Evolutionary conservation across 2,329 filamentous ascomycete genomes (phyloP).

Genomic region (Colletotrichum nymphaeae): DNA sequence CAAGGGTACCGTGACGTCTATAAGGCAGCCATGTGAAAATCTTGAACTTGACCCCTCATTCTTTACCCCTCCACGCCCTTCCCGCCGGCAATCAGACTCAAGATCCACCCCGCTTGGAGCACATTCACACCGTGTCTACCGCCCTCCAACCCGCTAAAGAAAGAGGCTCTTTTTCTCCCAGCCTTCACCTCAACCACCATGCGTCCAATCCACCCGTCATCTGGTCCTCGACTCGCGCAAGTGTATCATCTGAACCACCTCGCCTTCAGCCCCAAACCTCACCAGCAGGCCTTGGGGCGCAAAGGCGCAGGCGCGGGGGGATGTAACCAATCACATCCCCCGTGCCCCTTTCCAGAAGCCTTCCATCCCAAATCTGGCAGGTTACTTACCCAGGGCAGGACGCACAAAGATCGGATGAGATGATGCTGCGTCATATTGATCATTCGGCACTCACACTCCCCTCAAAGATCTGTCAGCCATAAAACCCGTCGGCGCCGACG

Average conservation of each 20-base stretch:
- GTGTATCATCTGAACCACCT: conserved; percentile 24
- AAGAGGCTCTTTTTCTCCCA: neutral
- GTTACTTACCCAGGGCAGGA: too few species aligned
- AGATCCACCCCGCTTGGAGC: neutral
- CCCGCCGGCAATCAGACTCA: neutral
- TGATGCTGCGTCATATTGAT: conserved; percentile 20
- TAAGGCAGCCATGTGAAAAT: conserved; percentile 7
- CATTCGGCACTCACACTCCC: neutral
- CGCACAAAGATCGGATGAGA: neutral
- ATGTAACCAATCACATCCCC: neutral
- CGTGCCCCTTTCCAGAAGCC: conserved; percentile 4
- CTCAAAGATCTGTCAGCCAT: too few species aligned
- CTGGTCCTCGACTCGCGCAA: conserved; percentile 12
- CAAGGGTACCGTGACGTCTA: conserved; percentile 13
- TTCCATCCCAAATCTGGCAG: conserved; percentile 5
- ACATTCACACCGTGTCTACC: neutral
- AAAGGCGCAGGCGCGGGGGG: neutral
- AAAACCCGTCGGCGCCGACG: neutral
- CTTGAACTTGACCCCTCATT: neutral
- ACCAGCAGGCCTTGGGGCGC: neutral
- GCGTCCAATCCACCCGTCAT: neutral
- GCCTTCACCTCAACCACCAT: too few species aligned
- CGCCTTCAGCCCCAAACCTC: conserved; percentile 14
- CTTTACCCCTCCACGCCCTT: neutral
- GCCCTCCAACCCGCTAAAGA: neutral